Percentiles rank a stretch among this genome's conserved stretches.
Conservation (phyloP, 495 filamentous ascomycete species). For the Podospora comata region DNA sequence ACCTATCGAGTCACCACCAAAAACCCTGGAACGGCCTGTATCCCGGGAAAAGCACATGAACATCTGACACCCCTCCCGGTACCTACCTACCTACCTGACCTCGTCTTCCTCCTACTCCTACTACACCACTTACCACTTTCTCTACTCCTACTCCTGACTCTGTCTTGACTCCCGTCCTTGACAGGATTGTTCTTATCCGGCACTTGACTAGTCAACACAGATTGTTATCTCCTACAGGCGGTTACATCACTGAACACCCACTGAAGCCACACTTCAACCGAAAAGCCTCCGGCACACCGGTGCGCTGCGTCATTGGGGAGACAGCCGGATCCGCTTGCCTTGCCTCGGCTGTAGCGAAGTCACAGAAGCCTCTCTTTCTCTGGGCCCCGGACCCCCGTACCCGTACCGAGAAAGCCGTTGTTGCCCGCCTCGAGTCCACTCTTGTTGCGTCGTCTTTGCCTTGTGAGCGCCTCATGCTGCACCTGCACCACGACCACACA, state of each 20-base stretch:
- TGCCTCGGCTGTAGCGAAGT: slow-evolving; percentile 26
- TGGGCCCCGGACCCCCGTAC: slow-evolving; percentile 13
- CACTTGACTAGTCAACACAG: too few relatives aligned
- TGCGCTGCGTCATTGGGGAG: slow-evolving; percentile 19
- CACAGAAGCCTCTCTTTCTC: background rate
- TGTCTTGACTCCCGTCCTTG: slow-evolving; percentile 1
- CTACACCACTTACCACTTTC: slow-evolving; percentile 2
- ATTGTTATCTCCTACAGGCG: background rate
- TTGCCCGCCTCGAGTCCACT: slow-evolving; percentile 2
- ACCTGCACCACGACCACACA: slow-evolving; percentile 10
- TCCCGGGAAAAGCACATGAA: slow-evolving; percentile 7
- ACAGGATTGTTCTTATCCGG: too few relatives aligned
- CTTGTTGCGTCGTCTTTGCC: background rate
- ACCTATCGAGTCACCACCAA: background rate
- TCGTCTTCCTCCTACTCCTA: background rate
- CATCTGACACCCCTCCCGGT: slow-evolving; percentile 3
- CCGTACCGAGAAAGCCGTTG: slow-evolving; percentile 9
- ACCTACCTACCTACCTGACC: too few relatives aligned
- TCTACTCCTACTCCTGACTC: slow-evolving; percentile 5
- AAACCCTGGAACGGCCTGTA: slow-evolving; percentile 1
- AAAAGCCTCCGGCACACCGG: slow-evolving; percentile 2
- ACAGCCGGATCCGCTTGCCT: slow-evolving; percentile 26
- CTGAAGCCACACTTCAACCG: background rate
- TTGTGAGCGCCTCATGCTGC: slow-evolving; percentile 25
- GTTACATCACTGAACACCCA: background rate